Conservation (phyloP, 2,329 filamentous ascomycete genomes). For the Sporothrix inflata region DNA sequence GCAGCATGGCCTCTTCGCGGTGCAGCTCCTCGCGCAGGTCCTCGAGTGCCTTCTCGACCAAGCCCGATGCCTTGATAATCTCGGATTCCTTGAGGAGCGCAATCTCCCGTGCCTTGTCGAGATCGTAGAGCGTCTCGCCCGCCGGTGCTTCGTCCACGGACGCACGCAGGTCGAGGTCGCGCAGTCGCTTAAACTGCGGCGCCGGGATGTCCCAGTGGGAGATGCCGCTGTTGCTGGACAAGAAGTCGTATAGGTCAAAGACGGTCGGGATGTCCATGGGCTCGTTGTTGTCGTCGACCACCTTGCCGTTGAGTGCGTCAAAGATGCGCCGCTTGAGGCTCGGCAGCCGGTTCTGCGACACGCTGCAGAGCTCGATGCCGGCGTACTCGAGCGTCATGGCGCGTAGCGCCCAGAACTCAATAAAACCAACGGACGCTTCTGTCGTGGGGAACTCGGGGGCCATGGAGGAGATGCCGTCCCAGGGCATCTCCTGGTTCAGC, state of each 20-base stretch:
- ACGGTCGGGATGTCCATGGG: slow-evolving; percentile 71
- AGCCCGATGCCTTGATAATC: slow-evolving; percentile 44
- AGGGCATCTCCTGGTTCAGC: slow-evolving; percentile 69
- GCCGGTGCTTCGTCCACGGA: slow-evolving; percentile 64
- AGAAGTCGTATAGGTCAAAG: slow-evolving; percentile 93
- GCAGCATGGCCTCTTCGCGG: slow-evolving; percentile 61
- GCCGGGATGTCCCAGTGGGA: slow-evolving; percentile 54
- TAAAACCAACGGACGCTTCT: slow-evolving; percentile 68
- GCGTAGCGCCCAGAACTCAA: slow-evolving; percentile 77
- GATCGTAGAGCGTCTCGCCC: slow-evolving; percentile 63
- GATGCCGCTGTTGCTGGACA: slow-evolving; percentile 57
- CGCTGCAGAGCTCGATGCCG: slow-evolving; percentile 78
- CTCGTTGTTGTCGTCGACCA: slow-evolving; percentile 67
- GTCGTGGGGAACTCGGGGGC: slow-evolving; percentile 70
- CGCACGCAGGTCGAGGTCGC: slow-evolving; percentile 67
- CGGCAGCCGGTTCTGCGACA: slow-evolving; percentile 71
- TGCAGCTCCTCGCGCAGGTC: slow-evolving; percentile 57
- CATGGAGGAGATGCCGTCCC: slow-evolving; percentile 69
- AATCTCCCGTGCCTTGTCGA: slow-evolving; percentile 73
- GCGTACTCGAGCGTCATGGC: slow-evolving; percentile 83
- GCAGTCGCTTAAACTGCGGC: slow-evolving; percentile 62
- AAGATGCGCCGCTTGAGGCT: slow-evolving; percentile 70
- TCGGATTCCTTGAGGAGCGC: slow-evolving; percentile 71
- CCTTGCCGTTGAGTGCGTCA: slow-evolving; percentile 76
- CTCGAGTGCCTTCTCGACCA: neutral